These are phyloP conservation scores for Pichia scutulata DNA, from an alignment of 805 yeast species.

Conservation along the genomic window DNA sequence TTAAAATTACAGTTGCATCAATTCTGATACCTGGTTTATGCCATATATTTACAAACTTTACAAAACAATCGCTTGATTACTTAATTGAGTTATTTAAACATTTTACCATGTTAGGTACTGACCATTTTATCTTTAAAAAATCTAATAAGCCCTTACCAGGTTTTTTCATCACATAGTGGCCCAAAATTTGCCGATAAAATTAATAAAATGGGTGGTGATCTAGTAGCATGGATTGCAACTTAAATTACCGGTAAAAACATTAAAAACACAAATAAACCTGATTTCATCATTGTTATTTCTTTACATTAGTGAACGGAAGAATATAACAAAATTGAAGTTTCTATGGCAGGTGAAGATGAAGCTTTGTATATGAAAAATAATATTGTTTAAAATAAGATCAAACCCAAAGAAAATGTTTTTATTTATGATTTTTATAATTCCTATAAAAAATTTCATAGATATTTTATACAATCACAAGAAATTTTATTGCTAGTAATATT, in stretches of 20 bases:
- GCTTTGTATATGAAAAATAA: slow-evolving; percentile 12
- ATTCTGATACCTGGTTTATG: too few species aligned
- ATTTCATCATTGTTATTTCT: slow-evolving; percentile 56
- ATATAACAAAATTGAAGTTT: slow-evolving; percentile 39
- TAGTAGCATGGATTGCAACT: slow-evolving; percentile 52
- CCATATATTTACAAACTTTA: slow-evolving; percentile 11
- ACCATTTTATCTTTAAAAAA: slow-evolving; percentile 15
- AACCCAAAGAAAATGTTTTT: slow-evolving; percentile 39
- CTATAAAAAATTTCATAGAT: slow-evolving; percentile 53
- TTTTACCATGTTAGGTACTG: slow-evolving; percentile 11
- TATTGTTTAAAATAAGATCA: slow-evolving; percentile 15
- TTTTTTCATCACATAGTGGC: slow-evolving; percentile 76
- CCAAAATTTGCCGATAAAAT: slow-evolving; percentile 63
- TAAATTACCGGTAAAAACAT: slow-evolving; percentile 45
- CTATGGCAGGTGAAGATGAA: slow-evolving; percentile 31
- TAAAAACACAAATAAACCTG: slow-evolving; percentile 46
- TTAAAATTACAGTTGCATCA: too few species aligned
- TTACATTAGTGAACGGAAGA: slow-evolving; percentile 68
- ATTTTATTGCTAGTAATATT: slow-evolving; percentile 37
- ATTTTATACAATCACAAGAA: slow-evolving; percentile 45
- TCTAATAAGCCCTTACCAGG: slow-evolving; percentile 38
- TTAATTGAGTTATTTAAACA: slow-evolving; percentile 7
- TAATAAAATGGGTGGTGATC: slow-evolving; percentile 41
- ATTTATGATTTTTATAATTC: slow-evolving; percentile 74
- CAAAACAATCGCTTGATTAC: slow-evolving; percentile 3